Percentiles rank a stretch among this genome's conserved stretches.
Conservation (phyloP, 371 early-diverging fungal genomes). For the Lichtheimia hyalospora region DNA sequence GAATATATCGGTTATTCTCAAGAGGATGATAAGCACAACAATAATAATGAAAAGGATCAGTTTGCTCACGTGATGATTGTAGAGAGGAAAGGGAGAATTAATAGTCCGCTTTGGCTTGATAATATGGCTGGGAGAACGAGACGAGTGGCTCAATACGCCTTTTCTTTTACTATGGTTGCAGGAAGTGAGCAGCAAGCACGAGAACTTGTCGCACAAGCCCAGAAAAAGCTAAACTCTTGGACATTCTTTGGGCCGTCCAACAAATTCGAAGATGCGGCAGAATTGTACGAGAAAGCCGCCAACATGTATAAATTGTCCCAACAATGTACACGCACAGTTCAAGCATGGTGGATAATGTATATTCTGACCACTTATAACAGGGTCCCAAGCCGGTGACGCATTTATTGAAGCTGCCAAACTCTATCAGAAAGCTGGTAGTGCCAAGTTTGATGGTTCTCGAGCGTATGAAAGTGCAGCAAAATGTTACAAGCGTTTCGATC, state of each 20-base stretch:
- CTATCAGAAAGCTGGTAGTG: slow-evolving; percentile 62
- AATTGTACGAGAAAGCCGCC: slow-evolving; percentile 87
- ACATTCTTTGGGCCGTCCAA: slow-evolving; percentile 75
- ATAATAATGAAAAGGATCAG: too few species aligned
- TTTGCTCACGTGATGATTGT: too few species aligned
- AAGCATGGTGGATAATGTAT: not conserved
- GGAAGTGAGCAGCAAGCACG: slow-evolving; percentile 70
- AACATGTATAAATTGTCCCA: slow-evolving; percentile 90
- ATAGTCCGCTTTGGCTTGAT: too few species aligned
- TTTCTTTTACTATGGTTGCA: slow-evolving; percentile 13
- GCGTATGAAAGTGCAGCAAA: slow-evolving; percentile 88
- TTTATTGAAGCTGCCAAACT: slow-evolving; percentile 78
- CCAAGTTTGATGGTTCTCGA: slow-evolving; percentile 57
- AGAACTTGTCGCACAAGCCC: slow-evolving; percentile 70
- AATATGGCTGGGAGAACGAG: too few species aligned
- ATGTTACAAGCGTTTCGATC: slow-evolving; percentile 81
- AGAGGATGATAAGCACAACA: too few species aligned
- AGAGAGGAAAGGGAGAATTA: too few species aligned
- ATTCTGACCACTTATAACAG: slow-evolving; percentile 33
- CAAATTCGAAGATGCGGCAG: slow-evolving; percentile 92
- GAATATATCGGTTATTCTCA: too few species aligned
- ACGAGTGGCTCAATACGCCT: not conserved
- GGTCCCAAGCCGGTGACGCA: slow-evolving; percentile 93
- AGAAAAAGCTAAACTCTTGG: slow-evolving; percentile 72
- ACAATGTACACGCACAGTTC: slow-evolving; percentile 66